phyloP scores from a whole-genome alignment of 805 yeast genomes.

The Barnettozyma populi region DNA sequence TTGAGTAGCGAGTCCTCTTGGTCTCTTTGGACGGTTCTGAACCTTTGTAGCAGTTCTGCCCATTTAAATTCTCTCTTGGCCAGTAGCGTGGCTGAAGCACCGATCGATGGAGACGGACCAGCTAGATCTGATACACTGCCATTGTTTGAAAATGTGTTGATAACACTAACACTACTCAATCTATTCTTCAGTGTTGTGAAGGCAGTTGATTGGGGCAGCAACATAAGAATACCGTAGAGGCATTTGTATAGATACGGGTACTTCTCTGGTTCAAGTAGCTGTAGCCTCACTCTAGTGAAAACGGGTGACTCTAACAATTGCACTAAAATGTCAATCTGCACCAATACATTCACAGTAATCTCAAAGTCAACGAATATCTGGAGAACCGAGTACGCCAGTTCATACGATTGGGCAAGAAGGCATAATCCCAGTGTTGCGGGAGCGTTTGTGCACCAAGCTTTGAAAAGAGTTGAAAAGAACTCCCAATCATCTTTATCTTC shows the following conservation, averaged over 20 bases:
- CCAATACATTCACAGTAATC: conserved; percentile 67
- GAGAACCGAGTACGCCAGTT: conserved; percentile 77
- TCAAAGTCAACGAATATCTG: conserved; percentile 80
- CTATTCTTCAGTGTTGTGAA: conserved; percentile 78
- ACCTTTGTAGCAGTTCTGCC: conserved; percentile 41
- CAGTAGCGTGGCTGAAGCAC: conserved; percentile 11
- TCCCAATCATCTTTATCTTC: conserved; percentile 59
- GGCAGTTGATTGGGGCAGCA: conserved; percentile 89
- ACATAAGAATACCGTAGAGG: conserved; percentile 87
- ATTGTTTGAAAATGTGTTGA: conserved; percentile 18
- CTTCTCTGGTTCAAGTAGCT: conserved; percentile 80
- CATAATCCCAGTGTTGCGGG: conserved; percentile 86
- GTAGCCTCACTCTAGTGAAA: conserved; percentile 79
- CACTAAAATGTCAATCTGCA: conserved; percentile 84
- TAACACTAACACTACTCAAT: conserved; percentile 44
- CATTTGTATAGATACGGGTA: conserved; percentile 81
- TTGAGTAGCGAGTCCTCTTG: conserved; percentile 27
- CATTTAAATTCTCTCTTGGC: conserved; percentile 29
- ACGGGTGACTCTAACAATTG: conserved; percentile 91
- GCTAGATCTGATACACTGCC: neutral
- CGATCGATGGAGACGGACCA: conserved; percentile 3
- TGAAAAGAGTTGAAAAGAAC: conserved; percentile 71
- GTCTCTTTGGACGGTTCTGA: conserved; percentile 41
- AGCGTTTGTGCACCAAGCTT: conserved; percentile 88
- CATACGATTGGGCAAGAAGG: conserved; percentile 80